These are phyloP conservation scores for Leccinum subtestaceum DNA, from an alignment of 768 basidiomycete species.

Conservation along the genomic window DNA sequence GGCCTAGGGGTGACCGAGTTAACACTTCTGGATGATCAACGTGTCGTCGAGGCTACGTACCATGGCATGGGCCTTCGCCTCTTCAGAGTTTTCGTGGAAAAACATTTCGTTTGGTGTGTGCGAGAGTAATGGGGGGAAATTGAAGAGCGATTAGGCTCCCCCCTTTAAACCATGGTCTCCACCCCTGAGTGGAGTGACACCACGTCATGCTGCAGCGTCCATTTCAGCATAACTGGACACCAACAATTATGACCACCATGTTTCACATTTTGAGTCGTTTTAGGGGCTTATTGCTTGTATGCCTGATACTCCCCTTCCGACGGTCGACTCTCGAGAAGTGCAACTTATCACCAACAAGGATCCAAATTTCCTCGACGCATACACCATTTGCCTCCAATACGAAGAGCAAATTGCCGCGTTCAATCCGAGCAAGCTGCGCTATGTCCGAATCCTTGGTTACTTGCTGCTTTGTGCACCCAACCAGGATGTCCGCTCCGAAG, in stretches of 20 bases:
- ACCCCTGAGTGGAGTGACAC: neutral
- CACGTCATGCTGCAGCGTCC: no score
- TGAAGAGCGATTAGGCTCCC: neutral
- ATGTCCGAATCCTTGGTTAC: constrained; percentile 6
- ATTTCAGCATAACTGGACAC: no score
- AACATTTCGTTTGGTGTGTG: constrained; percentile 14
- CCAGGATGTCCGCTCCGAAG: neutral
- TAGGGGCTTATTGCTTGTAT: no score
- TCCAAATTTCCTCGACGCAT: neutral
- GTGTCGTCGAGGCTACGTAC: neutral
- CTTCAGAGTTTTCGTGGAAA: constrained; percentile 23
- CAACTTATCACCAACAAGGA: neutral
- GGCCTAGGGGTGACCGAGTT: constrained; percentile 13
- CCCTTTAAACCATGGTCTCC: neutral
- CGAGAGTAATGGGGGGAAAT: neutral
- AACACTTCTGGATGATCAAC: neutral
- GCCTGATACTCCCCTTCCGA: neutral
- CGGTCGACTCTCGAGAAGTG: neutral
- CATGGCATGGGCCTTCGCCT: constrained; percentile 23
- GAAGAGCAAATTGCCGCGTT: neutral
- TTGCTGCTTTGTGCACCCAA: constrained; percentile 4
- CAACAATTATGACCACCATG: no score
- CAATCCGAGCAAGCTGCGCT: neutral
- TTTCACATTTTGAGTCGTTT: no score
- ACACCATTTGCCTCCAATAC: neutral